These are phyloP conservation scores for Candida boidinii DNA, from an alignment of 805 yeast species.

Conservation along the genomic window DNA sequence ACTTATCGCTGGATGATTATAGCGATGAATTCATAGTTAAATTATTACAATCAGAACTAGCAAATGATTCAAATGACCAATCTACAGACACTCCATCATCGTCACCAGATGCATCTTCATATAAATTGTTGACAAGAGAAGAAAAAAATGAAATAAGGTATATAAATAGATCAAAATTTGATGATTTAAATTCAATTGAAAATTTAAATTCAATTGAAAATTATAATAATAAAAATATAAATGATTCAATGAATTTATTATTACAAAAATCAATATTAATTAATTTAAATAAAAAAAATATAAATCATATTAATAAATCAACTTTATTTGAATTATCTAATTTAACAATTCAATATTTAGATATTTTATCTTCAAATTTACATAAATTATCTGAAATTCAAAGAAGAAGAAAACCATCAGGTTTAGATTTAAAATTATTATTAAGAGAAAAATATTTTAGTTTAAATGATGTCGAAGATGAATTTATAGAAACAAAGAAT, in stretches of 20 bases:
- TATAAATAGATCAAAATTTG: conserved; percentile 1
- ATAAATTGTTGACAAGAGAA: conserved; percentile 2
- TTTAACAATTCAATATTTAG: conserved; percentile 26
- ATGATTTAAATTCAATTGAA: neutral
- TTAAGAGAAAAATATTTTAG: conserved; percentile 33
- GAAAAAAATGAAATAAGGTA: conserved; percentile 3
- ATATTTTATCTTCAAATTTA: conserved; percentile 30
- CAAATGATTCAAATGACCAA: no score
- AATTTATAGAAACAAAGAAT: conserved; percentile 19
- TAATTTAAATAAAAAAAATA: conserved; percentile 25
- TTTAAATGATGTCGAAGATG: conserved; percentile 30
- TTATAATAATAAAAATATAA: no score
- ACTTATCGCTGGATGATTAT: no score
- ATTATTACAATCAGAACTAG: no score
- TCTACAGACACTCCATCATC: conserved; percentile 10
- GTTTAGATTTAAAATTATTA: conserved; percentile 40
- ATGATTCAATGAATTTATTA: conserved; percentile 22
- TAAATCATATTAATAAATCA: conserved; percentile 17
- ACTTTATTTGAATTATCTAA: conserved; percentile 32
- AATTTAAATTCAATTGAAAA: neutral
- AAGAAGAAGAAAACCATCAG: conserved; percentile 47
- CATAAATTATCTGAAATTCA: conserved; percentile 49
- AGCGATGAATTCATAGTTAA: no score
- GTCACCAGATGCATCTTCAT: neutral
- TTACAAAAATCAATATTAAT: conserved; percentile 27